phyloP scores from a whole-genome alignment of 495 filamentous ascomycete species.

The Usnea hakonensis region DNA sequence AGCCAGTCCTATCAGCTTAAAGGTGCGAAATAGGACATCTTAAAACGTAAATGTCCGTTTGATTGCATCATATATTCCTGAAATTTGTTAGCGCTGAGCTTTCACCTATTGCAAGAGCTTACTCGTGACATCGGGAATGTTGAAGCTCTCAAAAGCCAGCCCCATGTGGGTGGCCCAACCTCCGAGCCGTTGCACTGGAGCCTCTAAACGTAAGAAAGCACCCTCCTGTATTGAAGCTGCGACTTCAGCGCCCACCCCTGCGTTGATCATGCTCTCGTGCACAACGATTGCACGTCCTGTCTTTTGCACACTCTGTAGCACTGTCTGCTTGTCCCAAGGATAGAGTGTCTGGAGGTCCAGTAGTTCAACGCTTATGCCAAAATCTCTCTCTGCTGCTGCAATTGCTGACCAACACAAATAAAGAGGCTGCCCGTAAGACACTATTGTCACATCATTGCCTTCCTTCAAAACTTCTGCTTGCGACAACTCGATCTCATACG shows the following conservation, averaged over 20 bases:
- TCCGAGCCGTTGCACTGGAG: conserved; percentile 84
- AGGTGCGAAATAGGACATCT: conserved; percentile 11
- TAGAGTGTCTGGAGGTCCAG: conserved; percentile 90
- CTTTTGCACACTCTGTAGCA: conserved; percentile 78
- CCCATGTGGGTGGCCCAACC: conserved; percentile 88
- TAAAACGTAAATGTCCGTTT: conserved; percentile 52
- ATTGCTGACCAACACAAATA: conserved; percentile 82
- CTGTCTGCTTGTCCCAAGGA: conserved; percentile 85
- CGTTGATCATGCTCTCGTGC: conserved; percentile 94
- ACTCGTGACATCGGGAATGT: conserved; percentile 86
- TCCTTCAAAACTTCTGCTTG: conserved; percentile 83
- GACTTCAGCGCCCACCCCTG: conserved; percentile 87
- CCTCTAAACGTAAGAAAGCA: conserved; percentile 80
- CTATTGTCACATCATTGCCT: conserved; percentile 75
- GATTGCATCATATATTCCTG: conserved; percentile 61
- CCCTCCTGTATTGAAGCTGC: conserved; percentile 86
- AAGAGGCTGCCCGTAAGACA: conserved; percentile 88
- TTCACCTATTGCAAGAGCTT: conserved; percentile 37
- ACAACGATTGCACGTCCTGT: conserved; percentile 88
- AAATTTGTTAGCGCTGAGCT: conserved; percentile 2
- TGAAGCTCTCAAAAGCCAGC: conserved; percentile 76
- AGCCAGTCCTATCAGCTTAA: neutral
- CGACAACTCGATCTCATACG: conserved; percentile 77
- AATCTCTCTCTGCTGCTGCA: conserved; percentile 67
- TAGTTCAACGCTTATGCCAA: conserved; percentile 75